Percentiles rank a stretch among this genome's conserved stretches.
phyloP scores from a whole-genome alignment of 139 green algal species.

The Ulvella scutata region DNA sequence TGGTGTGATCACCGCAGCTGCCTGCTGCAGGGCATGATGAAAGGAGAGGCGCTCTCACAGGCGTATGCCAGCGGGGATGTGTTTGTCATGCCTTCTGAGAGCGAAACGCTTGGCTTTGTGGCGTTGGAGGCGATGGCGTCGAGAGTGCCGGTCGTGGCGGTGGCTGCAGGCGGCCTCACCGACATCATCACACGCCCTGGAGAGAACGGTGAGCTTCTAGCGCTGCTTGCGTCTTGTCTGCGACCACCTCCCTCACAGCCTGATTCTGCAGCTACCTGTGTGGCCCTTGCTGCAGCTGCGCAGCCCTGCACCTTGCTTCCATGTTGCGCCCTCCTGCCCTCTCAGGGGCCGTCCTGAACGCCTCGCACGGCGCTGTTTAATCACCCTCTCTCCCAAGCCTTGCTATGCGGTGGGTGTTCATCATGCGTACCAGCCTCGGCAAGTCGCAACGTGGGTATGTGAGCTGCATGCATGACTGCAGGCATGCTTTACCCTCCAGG shows the following conservation, averaged over 20 bases:
- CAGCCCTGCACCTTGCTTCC: neutral
- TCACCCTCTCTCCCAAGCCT: no score
- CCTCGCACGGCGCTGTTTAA: no score
- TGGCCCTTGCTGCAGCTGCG: neutral
- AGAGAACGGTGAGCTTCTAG: neutral
- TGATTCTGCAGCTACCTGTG: no score
- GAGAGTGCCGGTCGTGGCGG: constrained; percentile 78
- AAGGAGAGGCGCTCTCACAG: constrained; percentile 70
- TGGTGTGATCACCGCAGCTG: no score
- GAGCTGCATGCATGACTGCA: no score
- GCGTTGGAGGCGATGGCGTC: constrained; percentile 93
- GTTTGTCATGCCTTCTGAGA: constrained; percentile 90
- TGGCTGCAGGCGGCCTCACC: constrained; percentile 71
- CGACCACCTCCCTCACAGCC: no score
- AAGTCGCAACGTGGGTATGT: no score
- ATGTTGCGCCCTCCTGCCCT: no score
- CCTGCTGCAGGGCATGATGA: constrained; percentile 53
- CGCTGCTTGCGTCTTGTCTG: no score
- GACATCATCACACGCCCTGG: constrained; percentile 59
- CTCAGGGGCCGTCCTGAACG: no score
- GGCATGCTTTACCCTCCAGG: constrained; percentile 49
- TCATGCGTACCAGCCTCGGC: no score
- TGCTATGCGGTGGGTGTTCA: no score
- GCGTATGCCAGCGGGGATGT: constrained; percentile 87
- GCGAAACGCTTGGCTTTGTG: constrained; percentile 93